phyloP scores from a whole-genome alignment of 306 rosid species.

The Cicer bijugum region DNA sequence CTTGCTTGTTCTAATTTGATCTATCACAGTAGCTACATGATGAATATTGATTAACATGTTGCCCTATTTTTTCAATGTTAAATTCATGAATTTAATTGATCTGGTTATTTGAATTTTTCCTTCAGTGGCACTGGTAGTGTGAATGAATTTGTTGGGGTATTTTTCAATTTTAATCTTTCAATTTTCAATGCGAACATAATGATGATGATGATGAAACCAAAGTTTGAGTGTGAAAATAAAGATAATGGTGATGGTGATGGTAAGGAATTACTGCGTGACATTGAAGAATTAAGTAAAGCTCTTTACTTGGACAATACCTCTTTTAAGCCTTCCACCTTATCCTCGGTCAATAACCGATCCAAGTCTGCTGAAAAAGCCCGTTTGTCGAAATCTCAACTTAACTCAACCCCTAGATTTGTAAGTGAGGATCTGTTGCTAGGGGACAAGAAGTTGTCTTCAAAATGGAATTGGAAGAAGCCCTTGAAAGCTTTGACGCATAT shows the following conservation, averaged over 20 bases:
- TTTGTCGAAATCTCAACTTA: conserved; percentile 45
- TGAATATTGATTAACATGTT: no score
- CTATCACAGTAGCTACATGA: no score
- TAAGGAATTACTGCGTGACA: conserved; percentile 62
- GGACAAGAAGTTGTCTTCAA: conserved; percentile 57
- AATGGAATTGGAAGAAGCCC: conserved; percentile 87
- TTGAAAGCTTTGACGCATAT: conserved; percentile 69
- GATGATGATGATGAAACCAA: conserved; percentile 54
- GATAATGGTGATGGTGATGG: conserved; percentile 27
- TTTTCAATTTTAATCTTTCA: conserved; percentile 11
- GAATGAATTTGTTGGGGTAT: conserved; percentile 38
- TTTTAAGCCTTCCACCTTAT: conserved; percentile 41
- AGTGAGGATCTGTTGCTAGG: conserved; percentile 49
- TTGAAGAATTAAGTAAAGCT: conserved; percentile 82
- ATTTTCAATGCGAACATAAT: conserved; percentile 42
- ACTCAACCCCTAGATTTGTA: conserved; percentile 42
- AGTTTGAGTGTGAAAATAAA: conserved; percentile 43
- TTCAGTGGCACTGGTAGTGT: conserved; percentile 8
- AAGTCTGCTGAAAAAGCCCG: conserved; percentile 53
- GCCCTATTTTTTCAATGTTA: background rate
- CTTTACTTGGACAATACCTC: conserved; percentile 62
- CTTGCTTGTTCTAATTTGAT: conserved; percentile 37
- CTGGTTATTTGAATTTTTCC: conserved; percentile 17
- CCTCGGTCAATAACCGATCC: conserved; percentile 44
- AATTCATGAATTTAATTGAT: conserved; percentile 32